These are phyloP conservation scores for Pyrenophora seminiperda DNA, from an alignment of 2,329 filamentous ascomycete genomes.

Conservation along the genomic window DNA sequence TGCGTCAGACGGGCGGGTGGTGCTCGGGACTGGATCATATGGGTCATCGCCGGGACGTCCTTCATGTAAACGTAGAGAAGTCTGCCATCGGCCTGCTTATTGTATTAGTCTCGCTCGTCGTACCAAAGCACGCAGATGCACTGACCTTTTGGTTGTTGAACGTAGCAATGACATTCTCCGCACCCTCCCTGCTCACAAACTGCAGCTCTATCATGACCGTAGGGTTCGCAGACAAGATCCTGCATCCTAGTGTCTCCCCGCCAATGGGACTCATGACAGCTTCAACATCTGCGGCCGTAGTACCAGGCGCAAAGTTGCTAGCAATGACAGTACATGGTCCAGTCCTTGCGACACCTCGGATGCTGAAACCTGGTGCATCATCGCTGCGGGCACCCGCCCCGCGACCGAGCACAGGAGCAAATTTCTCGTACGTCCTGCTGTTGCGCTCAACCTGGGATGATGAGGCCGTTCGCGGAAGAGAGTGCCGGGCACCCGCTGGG, in stretches of 20 bases:
- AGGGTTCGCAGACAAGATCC: slow-evolving; percentile 68
- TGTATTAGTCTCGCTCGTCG: slow-evolving; percentile 15
- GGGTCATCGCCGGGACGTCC: slow-evolving; percentile 44
- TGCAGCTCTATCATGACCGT: slow-evolving; percentile 79
- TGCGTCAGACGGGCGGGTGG: slow-evolving; percentile 30
- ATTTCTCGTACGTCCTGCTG: slow-evolving; percentile 49
- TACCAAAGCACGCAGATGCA: slow-evolving; percentile 6
- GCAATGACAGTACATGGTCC: slow-evolving; percentile 75
- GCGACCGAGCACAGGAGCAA: slow-evolving; percentile 44
- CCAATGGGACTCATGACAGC: slow-evolving; percentile 79
- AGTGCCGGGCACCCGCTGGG: slow-evolving; percentile 35
- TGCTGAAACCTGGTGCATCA: slow-evolving; percentile 61
- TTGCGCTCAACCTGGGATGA: slow-evolving; percentile 50
- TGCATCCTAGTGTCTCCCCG: slow-evolving; percentile 67
- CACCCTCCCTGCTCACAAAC: slow-evolving; percentile 73
- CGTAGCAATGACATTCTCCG: slow-evolving; percentile 73
- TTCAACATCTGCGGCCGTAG: slow-evolving; percentile 81
- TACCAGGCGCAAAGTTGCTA: slow-evolving; percentile 82
- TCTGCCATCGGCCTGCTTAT: slow-evolving; percentile 72
- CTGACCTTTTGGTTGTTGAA: slow-evolving; percentile 80
- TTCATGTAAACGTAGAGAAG: slow-evolving; percentile 75
- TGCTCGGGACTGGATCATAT: slow-evolving; percentile 39
- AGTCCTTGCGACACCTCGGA: slow-evolving; percentile 68
- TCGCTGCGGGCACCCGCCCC: slow-evolving; percentile 36
- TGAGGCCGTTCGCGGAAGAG: slow-evolving; percentile 47